Conservation (phyloP, 2,329 filamentous ascomycete species). For the Fusarium cyanostomum region DNA sequence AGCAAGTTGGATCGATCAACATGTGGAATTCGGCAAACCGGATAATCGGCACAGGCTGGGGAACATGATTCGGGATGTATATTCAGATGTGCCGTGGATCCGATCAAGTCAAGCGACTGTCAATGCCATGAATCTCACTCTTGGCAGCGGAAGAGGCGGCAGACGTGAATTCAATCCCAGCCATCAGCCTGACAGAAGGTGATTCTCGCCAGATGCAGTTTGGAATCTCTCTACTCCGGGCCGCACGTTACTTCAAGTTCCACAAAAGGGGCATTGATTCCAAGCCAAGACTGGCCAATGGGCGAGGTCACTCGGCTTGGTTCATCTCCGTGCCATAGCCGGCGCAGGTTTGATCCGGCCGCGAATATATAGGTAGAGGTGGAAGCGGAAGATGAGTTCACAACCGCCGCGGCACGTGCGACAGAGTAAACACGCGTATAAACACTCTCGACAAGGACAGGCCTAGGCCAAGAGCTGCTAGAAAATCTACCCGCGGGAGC, state of each 20-base stretch:
- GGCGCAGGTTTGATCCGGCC: slow-evolving; percentile 18
- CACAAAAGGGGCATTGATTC: not conserved
- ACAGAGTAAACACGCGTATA: too few relatives aligned
- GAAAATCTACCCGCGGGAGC: not conserved
- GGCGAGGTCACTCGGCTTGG: slow-evolving; percentile 21
- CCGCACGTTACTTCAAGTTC: not conserved
- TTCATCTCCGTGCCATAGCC: slow-evolving; percentile 39
- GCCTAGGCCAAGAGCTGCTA: too few relatives aligned
- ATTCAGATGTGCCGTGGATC: not conserved
- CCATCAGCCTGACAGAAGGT: too few relatives aligned
- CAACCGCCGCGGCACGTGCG: not conserved
- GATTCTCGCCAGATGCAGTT: too few relatives aligned
- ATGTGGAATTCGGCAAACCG: slow-evolving; percentile 26
- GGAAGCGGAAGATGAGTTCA: not conserved
- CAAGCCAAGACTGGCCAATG: slow-evolving; percentile 12
- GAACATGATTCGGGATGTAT: not conserved
- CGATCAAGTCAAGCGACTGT: not conserved
- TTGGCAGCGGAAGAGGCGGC: slow-evolving; percentile 2
- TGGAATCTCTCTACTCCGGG: not conserved
- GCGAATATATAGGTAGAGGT: not conserved
- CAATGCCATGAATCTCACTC: too few relatives aligned
- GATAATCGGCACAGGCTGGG: slow-evolving; percentile 34
- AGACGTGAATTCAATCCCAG: too few relatives aligned
- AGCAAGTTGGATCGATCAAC: not conserved
- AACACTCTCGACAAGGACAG: too few relatives aligned